Base-by-base conservation (phyloP, 2,329 filamentous ascomycete genomes). In the Tolypocladium capitatum region DNA sequence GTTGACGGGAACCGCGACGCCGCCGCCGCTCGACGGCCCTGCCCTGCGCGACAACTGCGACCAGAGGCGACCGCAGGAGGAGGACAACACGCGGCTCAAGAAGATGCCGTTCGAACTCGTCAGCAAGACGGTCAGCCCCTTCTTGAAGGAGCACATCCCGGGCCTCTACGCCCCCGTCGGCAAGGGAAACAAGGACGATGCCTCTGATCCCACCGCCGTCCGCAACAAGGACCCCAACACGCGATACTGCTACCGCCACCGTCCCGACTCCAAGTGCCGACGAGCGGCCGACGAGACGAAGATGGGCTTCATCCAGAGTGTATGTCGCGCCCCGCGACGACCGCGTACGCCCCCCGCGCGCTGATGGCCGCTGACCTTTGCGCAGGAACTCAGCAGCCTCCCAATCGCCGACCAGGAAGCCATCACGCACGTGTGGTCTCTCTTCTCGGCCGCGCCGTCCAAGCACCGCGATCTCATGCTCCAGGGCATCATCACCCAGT, bases 391-490 rank as follows among this genome's bases (percentile, higher is more conserved):
- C 46, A 85, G 91, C 57, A 81, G 78, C 43, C 76, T 96, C 32
- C 84, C 89, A 5, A 78, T 84, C 52, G 81, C 79, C 54, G 92
- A 98, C 63, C 89, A 95, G 67, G 88, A 96, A 67, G 90, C 86
- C 60, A 96, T 98, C 58, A 88, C 90, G 32, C 91, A 96, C 60
- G 90, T 97, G 48, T 98, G 92, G 92, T 94, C 91, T 0, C 75
- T 97, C 43, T 98, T 98, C 71, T 97, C 91, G 0, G 92, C 92
- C 35, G 90, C 92, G 0, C 92, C 92, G 0, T 78, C 88, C 10
- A 95, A 94, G 63, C 91, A 97, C 60, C 83, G 92, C 56, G 91
- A 94, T 53, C 76, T 98, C 50, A 97, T 98, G 86, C 76, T 98
- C 8, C 89, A 95, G 63, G 92, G 92, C 55, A 91, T 98, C 58